A percentile compares a stretch with the other conserved stretches of the same genome.
Conservation (phyloP, 2,329 filamentous ascomycete genomes). For the Aspergillus ibericus region DNA sequence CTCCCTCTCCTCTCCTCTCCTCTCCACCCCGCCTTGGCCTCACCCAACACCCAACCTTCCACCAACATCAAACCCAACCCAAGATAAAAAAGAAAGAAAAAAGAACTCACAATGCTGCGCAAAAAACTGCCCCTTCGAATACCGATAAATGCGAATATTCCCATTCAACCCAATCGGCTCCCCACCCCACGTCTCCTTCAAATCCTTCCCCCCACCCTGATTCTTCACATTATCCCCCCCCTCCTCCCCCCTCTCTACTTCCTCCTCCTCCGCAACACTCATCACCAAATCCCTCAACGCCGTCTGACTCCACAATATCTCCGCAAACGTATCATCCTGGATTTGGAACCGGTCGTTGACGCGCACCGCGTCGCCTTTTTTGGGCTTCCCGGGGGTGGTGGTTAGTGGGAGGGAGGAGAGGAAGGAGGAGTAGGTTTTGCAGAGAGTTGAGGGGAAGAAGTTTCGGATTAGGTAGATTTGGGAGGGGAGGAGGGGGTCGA, state of each 20-base stretch:
- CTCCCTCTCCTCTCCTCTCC: too few species aligned
- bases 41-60: not conserved
- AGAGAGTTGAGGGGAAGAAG: slow-evolving; percentile 73
- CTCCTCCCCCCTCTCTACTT: slow-evolving; percentile 26
- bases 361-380: slow-evolving; percentile 75
- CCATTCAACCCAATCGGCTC: slow-evolving; percentile 80
- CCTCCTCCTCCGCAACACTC: not conserved
- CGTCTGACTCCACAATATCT: slow-evolving; percentile 73
- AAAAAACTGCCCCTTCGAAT: slow-evolving; percentile 83
- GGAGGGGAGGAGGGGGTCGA: slow-evolving; percentile 58
- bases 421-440: slow-evolving; percentile 73
- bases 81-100: not conserved
- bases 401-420: slow-evolving; percentile 68
- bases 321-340: slow-evolving; percentile 72
- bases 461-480: slow-evolving; percentile 73
- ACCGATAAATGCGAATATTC: slow-evolving; percentile 87
- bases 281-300: slow-evolving; percentile 64
- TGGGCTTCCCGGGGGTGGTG: slow-evolving; percentile 77
- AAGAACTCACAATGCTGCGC: slow-evolving; percentile 77
- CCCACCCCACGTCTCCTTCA: slow-evolving; percentile 64
- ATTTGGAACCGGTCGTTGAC: slow-evolving; percentile 90
- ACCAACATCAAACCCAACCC: not conserved
- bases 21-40: too few species aligned
- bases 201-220: slow-evolving; percentile 15
- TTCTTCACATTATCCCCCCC: slow-evolving; percentile 18